A percentile compares a stretch with the other conserved stretches of the same genome.
Conservation (phyloP, 768 basidiomycete species). For the Postia placenta region DNA sequence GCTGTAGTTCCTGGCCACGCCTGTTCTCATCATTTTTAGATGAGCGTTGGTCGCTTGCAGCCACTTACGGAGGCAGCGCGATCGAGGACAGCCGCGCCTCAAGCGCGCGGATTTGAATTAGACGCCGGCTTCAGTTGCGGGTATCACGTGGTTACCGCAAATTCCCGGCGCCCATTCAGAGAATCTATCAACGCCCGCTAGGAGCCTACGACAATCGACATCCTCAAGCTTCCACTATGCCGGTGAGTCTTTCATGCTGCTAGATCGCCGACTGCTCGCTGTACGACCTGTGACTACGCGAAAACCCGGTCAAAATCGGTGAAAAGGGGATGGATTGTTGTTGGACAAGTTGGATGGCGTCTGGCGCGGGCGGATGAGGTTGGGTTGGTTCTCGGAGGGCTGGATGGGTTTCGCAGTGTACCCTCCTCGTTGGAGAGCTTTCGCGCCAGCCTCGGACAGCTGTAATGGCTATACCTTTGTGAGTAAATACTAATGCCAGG, state of each 20-base stretch:
- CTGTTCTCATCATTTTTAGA: no score
- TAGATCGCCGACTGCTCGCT: conserved; percentile 6
- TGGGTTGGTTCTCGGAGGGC: neutral
- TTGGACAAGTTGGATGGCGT: conserved; percentile 16
- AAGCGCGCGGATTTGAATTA: no score
- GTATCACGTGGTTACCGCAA: no score
- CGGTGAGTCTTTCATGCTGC: conserved; percentile 19
- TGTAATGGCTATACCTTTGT: neutral
- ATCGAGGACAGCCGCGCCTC: no score
- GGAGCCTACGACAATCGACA: conserved; percentile 5
- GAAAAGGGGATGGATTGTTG: conserved; percentile 15
- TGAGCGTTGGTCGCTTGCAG: no score
- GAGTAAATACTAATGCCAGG: conserved; percentile 6
- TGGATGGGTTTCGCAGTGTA: no score
- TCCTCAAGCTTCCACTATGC: conserved; percentile 17
- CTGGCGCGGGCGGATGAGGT: conserved; percentile 5
- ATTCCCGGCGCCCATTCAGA: neutral
- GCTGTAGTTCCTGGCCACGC: no score
- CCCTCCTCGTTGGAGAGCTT: neutral
- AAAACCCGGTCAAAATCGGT: conserved; percentile 5
- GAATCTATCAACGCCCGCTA: conserved; percentile 6
- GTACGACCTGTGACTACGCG: conserved; percentile 1
- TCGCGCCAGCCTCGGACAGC: neutral
- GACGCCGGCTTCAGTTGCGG: no score
- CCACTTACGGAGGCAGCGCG: no score